Conservation (phyloP, 1,284 basidiomycete genomes). For the Melampsora americana region DNA sequence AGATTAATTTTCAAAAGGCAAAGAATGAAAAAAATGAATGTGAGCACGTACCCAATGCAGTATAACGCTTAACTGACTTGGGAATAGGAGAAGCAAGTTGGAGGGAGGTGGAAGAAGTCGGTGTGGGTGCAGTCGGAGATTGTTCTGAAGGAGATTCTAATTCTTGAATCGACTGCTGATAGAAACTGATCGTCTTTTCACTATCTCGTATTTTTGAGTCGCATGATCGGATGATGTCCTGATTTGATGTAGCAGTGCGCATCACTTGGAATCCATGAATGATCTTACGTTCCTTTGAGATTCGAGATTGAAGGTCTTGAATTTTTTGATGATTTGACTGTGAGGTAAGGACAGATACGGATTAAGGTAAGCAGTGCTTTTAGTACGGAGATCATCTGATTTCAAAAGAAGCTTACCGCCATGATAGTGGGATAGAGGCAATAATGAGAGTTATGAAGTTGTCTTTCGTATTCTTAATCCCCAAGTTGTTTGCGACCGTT, state of each 20-base stretch:
- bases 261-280: slow-evolving; percentile 78
- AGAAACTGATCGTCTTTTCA: slow-evolving; percentile 78
- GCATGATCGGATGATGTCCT: slow-evolving; percentile 68
- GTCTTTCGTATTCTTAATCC: too few species aligned
- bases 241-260: slow-evolving; percentile 76
- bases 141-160: slow-evolving; percentile 67
- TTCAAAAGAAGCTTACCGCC: too few species aligned
- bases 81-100: slow-evolving; percentile 24
- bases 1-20: slow-evolving; percentile 21
- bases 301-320: slow-evolving; percentile 81
- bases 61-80: slow-evolving; percentile 47
- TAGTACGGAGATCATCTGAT: too few species aligned
- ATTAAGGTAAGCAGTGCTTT: background rate
- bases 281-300: slow-evolving; percentile 86
- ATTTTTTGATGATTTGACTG: slow-evolving; percentile 72
- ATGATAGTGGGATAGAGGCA: too few species aligned
- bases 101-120: slow-evolving; percentile 15
- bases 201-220: slow-evolving; percentile 85
- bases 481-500: too few species aligned
- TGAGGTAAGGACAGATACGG: slow-evolving; percentile 24
- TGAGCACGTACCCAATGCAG: slow-evolving; percentile 48
- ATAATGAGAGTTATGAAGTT: too few species aligned
- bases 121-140: slow-evolving; percentile 57
- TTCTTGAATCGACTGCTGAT: slow-evolving; percentile 78
- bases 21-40: slow-evolving; percentile 13